Conservation (phyloP, 2,329 filamentous ascomycete species). For the Beauveria sp. region DNA sequence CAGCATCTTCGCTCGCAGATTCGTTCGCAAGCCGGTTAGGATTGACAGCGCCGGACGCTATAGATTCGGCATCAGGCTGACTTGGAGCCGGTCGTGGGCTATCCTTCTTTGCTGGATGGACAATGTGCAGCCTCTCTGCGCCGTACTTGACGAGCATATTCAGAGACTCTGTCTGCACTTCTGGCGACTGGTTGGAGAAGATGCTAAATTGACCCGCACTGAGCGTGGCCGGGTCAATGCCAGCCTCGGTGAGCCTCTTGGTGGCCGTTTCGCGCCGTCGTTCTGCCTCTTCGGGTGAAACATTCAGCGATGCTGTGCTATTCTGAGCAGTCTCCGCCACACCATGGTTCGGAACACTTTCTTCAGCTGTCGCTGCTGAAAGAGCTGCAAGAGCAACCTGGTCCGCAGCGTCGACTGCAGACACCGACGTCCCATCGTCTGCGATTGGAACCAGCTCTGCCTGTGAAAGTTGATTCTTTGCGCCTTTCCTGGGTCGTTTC, state of each 20-base stretch:
- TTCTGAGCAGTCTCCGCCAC: neutral
- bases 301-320: constrained; percentile 21
- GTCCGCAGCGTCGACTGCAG: constrained; percentile 1
- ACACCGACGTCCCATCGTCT: neutral
- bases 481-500: neutral
- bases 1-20: neutral
- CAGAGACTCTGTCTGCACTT: constrained; percentile 46
- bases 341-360: neutral
- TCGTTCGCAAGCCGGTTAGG: neutral
- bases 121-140: constrained; percentile 48
- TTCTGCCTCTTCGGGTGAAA: constrained; percentile 39
- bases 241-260: constrained; percentile 37
- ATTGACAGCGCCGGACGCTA: neutral
- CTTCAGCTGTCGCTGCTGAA: neutral
- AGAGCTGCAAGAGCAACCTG: constrained; percentile 9
- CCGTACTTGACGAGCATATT: constrained; percentile 50
- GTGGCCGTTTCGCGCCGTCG: constrained; percentile 41
- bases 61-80: neutral
- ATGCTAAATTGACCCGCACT: constrained; percentile 50
- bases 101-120: constrained; percentile 40
- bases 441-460: constrained; percentile 5
- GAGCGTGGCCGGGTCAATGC: constrained; percentile 44
- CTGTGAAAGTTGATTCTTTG: constrained; percentile 6
- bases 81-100: constrained; percentile 1
- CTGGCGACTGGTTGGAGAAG: constrained; percentile 51